These are phyloP conservation scores for Colletotrichum incanum DNA, from an alignment of 2,329 filamentous ascomycete genomes.

Conservation along the genomic window DNA sequence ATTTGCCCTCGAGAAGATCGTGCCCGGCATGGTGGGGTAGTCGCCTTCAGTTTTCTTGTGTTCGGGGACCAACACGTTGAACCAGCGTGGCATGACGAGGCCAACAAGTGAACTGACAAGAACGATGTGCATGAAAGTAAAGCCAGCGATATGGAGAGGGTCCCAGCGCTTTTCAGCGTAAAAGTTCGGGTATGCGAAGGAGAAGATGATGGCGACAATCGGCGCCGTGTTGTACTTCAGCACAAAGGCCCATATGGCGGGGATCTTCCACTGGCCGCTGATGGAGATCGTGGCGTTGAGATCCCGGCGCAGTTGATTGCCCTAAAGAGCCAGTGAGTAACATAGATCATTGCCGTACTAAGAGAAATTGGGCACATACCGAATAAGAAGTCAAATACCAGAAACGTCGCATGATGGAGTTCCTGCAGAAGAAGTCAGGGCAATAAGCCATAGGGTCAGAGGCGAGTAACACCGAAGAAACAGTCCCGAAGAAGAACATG, in stretches of 20 bases:
- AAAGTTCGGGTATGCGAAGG: slow-evolving; percentile 45
- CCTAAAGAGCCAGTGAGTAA: slow-evolving; percentile 11
- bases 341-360: too few species aligned
- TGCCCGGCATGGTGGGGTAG: slow-evolving; percentile 25
- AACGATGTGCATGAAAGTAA: slow-evolving; percentile 41
- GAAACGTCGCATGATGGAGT: not conserved
- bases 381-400: slow-evolving; percentile 32
- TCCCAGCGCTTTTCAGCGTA: slow-evolving; percentile 40
- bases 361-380: not conserved
- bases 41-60: slow-evolving; percentile 8
- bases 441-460: slow-evolving; percentile 23
- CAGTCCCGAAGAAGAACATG: slow-evolving; percentile 58
- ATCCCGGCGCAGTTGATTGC: slow-evolving; percentile 36
- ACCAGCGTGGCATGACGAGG: slow-evolving; percentile 42
- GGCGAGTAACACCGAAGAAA: slow-evolving; percentile 55
- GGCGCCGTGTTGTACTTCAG: slow-evolving; percentile 46
- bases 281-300: slow-evolving; percentile 34
- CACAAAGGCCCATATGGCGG: slow-evolving; percentile 42
- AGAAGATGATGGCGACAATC: slow-evolving; percentile 45
- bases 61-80: slow-evolving; percentile 42
- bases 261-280: slow-evolving; percentile 40
- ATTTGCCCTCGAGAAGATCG: slow-evolving; percentile 37
- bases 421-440: slow-evolving; percentile 7
- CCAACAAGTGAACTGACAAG: slow-evolving; percentile 36
- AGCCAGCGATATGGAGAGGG: slow-evolving; percentile 44